Base-by-base conservation (phyloP, 805 yeast genomes). In the Starmerella vaccinii region DNA sequence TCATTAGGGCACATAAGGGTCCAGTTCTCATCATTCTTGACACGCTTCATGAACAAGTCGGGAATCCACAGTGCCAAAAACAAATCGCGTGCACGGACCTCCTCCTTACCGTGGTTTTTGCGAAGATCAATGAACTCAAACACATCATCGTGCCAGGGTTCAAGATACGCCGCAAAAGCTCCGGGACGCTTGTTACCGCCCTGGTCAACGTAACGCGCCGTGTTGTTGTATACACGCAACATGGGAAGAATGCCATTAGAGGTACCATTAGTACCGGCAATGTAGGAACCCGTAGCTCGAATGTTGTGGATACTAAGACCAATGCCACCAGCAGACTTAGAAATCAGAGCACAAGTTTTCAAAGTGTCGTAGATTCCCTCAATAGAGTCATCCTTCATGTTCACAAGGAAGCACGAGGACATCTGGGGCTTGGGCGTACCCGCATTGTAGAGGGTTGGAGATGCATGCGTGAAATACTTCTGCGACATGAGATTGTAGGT, bases 151-250 rank as follows among this genome's bases (percentile, higher is more conserved):
- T 90, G 98, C 98, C 98, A 90, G 50, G 98, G 97, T 69, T 90
- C 98, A 33, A 90, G 67, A 68, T 89, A 90, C 33, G 88, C 69
- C 32, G 96, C 95, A 68, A 90, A 84, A 3, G 98, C 98, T 55
- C 97, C 97, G 0, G 98, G 98, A 62, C 98, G 75, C 68, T 89
- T 89, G 70, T 90, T 90, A 50, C 97, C 97, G 56, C 98, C 98
- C 73, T 90, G 98, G 62, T 90, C 97, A 38, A 90, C 97, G 63
- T 89, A 90, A 60, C 96, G 78, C 18, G 98, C 97, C 23, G 97
- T 88, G 69, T 87, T 84, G 72, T 90, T 90, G 71, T 81, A 90
- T 9, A 90, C 97, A 59, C 95, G 79, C 24, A 90, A 71, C 97
- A 90, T 88, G n/a, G 98, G 98, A 38, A 89, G 82, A 45, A 90